Conservation (phyloP, 805 yeast species). For the Sungouiozyma intestinalis region DNA sequence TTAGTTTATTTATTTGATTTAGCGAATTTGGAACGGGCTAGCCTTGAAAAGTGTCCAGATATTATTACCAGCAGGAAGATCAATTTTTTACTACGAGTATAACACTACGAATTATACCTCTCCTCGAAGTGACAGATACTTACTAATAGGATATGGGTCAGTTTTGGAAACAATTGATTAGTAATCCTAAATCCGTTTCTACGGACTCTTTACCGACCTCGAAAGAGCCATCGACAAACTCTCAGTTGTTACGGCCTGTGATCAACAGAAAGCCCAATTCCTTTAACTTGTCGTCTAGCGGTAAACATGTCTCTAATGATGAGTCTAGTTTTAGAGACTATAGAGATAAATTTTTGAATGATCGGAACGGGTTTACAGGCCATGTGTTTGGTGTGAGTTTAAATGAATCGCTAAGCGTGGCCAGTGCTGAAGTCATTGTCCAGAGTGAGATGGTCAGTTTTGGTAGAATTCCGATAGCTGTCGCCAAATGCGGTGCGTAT, state of each 20-base stretch:
- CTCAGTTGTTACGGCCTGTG: constrained; percentile 6
- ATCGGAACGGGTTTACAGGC: constrained; percentile 31
- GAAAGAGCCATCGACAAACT: neutral
- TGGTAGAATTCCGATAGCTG: constrained; percentile 84
- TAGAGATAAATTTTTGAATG: constrained; percentile 31
- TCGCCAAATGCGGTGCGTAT: constrained; percentile 90
- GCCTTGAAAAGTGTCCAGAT: too few relatives aligned
- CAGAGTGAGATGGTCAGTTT: constrained; percentile 59
- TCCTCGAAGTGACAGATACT: too few relatives aligned
- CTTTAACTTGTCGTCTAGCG: constrained; percentile 3
- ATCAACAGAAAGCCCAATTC: constrained; percentile 9
- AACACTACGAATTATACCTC: too few relatives aligned
- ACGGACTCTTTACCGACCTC: constrained; percentile 16
- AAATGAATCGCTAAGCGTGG: constrained; percentile 56
- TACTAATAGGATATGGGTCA: constrained; percentile 16
- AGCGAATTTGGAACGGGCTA: too few relatives aligned
- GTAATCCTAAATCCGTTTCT: constrained; percentile 27
- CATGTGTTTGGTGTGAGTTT: constrained; percentile 74
- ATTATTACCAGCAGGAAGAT: too few relatives aligned
- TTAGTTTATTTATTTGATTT: too few relatives aligned
- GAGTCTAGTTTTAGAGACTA: constrained; percentile 22
- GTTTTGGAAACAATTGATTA: constrained; percentile 25
- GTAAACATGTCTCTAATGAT: neutral
- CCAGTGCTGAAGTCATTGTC: constrained; percentile 51
- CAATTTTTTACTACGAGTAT: too few relatives aligned